Base-by-base conservation (phyloP, 768 basidiomycete species). In the Tricholoma saponaceum region DNA sequence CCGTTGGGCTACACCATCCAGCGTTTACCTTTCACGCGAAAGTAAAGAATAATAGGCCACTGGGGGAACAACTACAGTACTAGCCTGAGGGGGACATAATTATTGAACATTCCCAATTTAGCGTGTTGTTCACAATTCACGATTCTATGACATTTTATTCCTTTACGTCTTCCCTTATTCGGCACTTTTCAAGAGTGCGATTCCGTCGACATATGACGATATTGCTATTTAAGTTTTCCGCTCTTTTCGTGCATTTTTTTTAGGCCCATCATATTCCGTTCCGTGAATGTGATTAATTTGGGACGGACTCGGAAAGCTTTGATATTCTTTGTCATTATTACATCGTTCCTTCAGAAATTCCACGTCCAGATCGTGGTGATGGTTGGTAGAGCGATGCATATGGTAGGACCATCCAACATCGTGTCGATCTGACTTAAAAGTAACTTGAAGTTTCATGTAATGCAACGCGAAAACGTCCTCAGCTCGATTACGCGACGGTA, bases 151-250 rank as follows among this genome's bases (percentile, higher is more conserved):
- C 37, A 16, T 37, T 37, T 16, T 20, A 44, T 53, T 30, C 26
- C 18, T 43, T 9, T 43, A 4, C 16, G 18, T 6, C 18, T 20
- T 6, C 18, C 22, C 20, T 43, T 43, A 43, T 43, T 43, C 41
- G 18, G 18, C 18, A 43, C 4, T 13, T 1, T 10, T 46, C 18
- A 59, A 71, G 70, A 66, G 72, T 75, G 74, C 75, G 75, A 75
- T 76, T 73, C 57, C 71, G 69, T 74, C 75, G 76, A 73, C 65
- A 67, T 62, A 60, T 57, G 49, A 35, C 56, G 63, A 64, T 51
- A 69, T 65, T 64, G 63, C 47, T 49, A 57, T 55, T 51, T 55
- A 61, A 57, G 14, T 58, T 66, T 44, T 70, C 72, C 73, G 75
- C 68, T 71, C 61, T 66, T 74, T 75, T 74, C 74, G 73, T 74